Base-by-base conservation (phyloP, 805 yeast genomes). In the Candida ovalis region DNA sequence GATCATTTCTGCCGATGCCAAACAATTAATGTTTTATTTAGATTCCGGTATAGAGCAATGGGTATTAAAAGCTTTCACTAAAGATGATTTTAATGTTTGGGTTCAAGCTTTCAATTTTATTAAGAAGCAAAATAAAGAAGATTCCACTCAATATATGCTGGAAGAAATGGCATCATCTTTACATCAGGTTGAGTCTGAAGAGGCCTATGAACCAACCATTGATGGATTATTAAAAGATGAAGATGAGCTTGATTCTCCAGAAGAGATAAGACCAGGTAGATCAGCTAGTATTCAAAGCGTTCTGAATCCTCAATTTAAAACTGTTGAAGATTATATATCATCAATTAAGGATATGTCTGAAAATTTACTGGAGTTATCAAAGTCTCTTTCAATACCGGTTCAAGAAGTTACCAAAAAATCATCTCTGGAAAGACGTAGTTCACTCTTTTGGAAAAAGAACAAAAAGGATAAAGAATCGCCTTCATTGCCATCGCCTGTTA, bases 41-140 rank as follows among this genome's bases (percentile, higher is more conserved):
- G 97, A 94, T 64, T 89, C 97, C 0, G 98, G 98, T 2, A 83
- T 92, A 81, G 98, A 92, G 63, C 82, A 87, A 9, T 92, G 98
- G 98, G 82, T 81, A 35, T 72, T 92, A 51, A 88, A 86, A 58
- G 87, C 97, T 0, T 69, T 74, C 42, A 80, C 74, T 48, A 66
- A 68, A 10, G 72, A 75, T 6, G 91, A 86, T 54, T 94, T 89
- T 76, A 77, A 81, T 32, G 73, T 78, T 5, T 94, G 99, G 99
- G 78, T 86, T 13, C 76, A 81, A 45, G 96, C 96, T 1, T 77
- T 91, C 54, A 84, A 88, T 57, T 67, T 67, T 19, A 67, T 78
- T 44, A 79, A 63, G 62, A 68, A 56, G 37, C 58, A 57, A 44
- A 49, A 62, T 43, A 55, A 53, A 24, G 30, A 52, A 32, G 45